Evolutionary conservation across 1,139 yeast species (phyloP).

Genomic region (Suhomyces anneliseae): DNA sequence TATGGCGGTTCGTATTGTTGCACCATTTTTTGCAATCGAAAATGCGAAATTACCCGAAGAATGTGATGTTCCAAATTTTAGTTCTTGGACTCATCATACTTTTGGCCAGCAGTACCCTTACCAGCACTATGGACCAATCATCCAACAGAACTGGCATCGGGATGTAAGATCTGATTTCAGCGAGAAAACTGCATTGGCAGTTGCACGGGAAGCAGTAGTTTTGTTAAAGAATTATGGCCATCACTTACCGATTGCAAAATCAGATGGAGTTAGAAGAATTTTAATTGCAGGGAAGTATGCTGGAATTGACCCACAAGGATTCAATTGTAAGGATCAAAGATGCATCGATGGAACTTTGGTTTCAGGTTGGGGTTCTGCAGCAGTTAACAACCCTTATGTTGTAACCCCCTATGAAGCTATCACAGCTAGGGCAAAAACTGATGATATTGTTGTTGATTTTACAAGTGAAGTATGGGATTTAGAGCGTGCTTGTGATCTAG

Average conservation of each 20-base stretch:
- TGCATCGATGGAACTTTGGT: conserved; percentile 23
- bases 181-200: conserved; percentile 50
- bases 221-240: conserved; percentile 53
- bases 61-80: conserved; percentile 54
- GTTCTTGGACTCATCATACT: conserved; percentile 59
- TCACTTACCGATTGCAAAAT: conserved; percentile 48
- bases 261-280: conserved; percentile 44
- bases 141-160: conserved; percentile 55
- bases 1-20: conserved; percentile 61
- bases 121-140: conserved; percentile 54
- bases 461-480: conserved; percentile 46
- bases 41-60: conserved; percentile 32
- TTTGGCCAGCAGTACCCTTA: conserved; percentile 53
- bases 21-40: conserved; percentile 53
- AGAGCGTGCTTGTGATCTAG: conserved; percentile 41
- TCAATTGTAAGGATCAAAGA: conserved; percentile 50
- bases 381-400: conserved; percentile 53
- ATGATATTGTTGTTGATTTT: conserved; percentile 46
- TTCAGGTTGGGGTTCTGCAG: conserved; percentile 44
- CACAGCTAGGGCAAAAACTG: conserved; percentile 41
- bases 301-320: conserved; percentile 49
- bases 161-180: conserved; percentile 53
- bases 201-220: conserved; percentile 58
- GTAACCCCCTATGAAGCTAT: conserved; percentile 57
- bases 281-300: conserved; percentile 51